Conservation (phyloP, 768 basidiomycete species). For the Boletales sp. region DNA sequence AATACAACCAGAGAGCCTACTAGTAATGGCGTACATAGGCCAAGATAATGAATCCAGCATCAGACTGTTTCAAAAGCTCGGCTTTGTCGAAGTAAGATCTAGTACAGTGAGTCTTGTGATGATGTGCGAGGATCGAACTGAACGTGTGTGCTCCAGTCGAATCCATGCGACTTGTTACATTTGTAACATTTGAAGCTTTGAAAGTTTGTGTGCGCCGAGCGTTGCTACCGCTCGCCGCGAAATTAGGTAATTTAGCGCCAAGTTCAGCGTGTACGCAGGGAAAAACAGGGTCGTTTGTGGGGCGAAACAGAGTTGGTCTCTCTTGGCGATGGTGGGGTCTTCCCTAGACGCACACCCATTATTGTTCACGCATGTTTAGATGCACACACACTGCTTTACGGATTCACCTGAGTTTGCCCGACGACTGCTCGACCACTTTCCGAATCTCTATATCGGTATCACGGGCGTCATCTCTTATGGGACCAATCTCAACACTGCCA, state of each 20-base stretch:
- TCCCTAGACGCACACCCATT: not conserved
- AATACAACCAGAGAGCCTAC: conserved; percentile 43
- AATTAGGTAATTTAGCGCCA: too few relatives aligned
- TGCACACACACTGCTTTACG: conserved; percentile 80
- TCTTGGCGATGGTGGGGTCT: conserved; percentile 57
- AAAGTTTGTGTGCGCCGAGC: too few relatives aligned
- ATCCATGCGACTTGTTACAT: too few relatives aligned
- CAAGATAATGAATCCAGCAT: conserved; percentile 68
- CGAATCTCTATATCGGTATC: too few relatives aligned
- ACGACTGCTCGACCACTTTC: conserved; percentile 48
- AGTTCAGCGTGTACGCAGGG: conserved; percentile 59
- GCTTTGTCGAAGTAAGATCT: conserved; percentile 67
- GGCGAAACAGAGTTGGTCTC: conserved; percentile 65
- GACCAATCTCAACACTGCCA: too few relatives aligned
- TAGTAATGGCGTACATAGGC: conserved; percentile 71
- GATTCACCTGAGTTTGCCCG: conserved; percentile 73
- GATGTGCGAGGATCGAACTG: too few relatives aligned
- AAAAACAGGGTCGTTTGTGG: conserved; percentile 61
- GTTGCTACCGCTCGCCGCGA: too few relatives aligned
- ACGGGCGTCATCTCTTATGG: too few relatives aligned
- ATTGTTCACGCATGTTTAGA: too few relatives aligned
- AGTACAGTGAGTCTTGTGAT: too few relatives aligned
- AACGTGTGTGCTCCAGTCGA: too few relatives aligned
- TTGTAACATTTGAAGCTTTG: too few relatives aligned
- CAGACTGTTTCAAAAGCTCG: conserved; percentile 68